phyloP scores from a whole-genome alignment of 176 grass and related monocot species.

The Paspalum notatum region DNA sequence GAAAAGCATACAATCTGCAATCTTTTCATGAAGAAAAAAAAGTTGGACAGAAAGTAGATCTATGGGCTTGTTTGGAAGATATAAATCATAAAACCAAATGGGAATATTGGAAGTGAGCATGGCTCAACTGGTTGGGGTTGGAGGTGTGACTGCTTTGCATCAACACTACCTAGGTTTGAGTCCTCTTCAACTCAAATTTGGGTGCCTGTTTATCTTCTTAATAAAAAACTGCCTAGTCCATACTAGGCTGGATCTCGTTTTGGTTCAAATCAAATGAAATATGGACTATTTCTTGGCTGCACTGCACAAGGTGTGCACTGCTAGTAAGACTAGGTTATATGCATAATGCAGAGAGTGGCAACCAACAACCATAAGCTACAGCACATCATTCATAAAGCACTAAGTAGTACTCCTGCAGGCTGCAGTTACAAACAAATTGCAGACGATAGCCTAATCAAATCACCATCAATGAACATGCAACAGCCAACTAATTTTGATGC shows the following conservation, averaged over 20 bases:
- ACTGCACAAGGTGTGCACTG: conserved; percentile 4
- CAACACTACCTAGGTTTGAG: too few relatives aligned
- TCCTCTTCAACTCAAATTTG: too few relatives aligned
- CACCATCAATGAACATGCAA: neutral
- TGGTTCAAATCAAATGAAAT: too few relatives aligned
- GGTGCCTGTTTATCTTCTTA: too few relatives aligned
- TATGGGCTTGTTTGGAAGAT: conserved; percentile 7
- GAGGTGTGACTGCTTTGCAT: too few relatives aligned
- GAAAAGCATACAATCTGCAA: neutral
- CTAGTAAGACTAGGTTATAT: conserved; percentile 33
- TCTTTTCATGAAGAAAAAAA: neutral
- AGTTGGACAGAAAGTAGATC: neutral
- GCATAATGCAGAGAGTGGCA: neutral
- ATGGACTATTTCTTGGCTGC: neutral
- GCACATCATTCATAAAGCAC: neutral
- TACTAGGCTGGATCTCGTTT: too few relatives aligned
- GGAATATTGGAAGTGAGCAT: too few relatives aligned
- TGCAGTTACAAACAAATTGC: conserved; percentile 6
- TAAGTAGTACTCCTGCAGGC: neutral
- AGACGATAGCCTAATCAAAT: neutral
- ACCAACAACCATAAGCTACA: conserved; percentile 33
- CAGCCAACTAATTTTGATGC: conserved; percentile 14
- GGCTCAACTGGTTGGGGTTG: too few relatives aligned
- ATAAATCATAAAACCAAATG: conserved; percentile 17
- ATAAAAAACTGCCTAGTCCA: too few relatives aligned